Percentiles rank a stretch among this genome's conserved stretches.
Evolutionary conservation across 768 basidiomycete genomes (phyloP).

Genomic region (Strobilomyces dryophilus): DNA sequence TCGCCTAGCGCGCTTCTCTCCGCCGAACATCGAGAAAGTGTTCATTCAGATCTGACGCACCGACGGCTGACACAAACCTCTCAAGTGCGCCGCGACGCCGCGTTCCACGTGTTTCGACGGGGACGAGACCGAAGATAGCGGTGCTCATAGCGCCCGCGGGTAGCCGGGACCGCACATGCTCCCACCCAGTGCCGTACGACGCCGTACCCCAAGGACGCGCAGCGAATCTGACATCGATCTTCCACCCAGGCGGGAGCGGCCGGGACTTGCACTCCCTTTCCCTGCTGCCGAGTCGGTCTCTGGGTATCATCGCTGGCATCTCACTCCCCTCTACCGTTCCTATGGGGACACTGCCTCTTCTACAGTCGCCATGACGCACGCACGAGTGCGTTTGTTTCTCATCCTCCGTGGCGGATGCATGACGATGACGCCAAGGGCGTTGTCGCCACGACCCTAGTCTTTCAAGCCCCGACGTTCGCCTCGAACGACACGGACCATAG

Average conservation of each 20-base stretch:
- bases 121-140: neutral
- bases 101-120: slow-evolving; percentile 15
- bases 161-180: neutral
- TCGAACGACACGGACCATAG: no score
- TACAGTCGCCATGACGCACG: no score
- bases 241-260: neutral
- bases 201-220: neutral
- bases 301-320: no score
- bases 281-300: no score
- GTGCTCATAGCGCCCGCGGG: slow-evolving; percentile 16
- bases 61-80: neutral
- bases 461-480: no score
- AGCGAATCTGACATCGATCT: slow-evolving; percentile 1
- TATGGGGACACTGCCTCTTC: no score
- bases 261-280: no score
- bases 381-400: no score
- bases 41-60: slow-evolving; percentile 3
- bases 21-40: neutral
- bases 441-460: no score
- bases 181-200: slow-evolving; percentile 5
- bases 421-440: no score
- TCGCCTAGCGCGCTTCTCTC: neutral
- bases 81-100: slow-evolving; percentile 21
- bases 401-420: no score
- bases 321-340: no score